A percentile compares a stretch with the other conserved stretches of the same genome.
phyloP scores from a whole-genome alignment of 2,329 filamentous ascomycete genomes.

The Shiraia bambusicola region DNA sequence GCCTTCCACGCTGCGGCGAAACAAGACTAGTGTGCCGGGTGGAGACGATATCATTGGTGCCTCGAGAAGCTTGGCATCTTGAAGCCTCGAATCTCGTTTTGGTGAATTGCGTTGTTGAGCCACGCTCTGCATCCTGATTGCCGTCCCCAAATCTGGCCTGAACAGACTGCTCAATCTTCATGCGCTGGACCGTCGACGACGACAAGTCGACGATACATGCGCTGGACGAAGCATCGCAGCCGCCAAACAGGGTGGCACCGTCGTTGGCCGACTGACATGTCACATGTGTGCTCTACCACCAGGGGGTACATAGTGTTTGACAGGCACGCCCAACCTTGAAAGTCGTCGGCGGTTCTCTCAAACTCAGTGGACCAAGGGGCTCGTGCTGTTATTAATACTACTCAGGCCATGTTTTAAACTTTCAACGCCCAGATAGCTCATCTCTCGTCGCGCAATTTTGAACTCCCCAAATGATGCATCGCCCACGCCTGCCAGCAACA shows the following conservation, averaged over 20 bases:
- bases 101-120: slow-evolving; percentile 1
- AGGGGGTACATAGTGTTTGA: slow-evolving; percentile 1
- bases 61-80: slow-evolving; percentile 12
- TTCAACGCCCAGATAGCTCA: slow-evolving; percentile 1
- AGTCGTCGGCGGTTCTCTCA: slow-evolving; percentile 1
- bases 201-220: no score
- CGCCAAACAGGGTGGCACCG: not conserved
- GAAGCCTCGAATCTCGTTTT: not conserved
- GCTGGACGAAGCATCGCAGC: not conserved
- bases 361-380: slow-evolving; percentile 7
- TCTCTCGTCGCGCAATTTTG: no score
- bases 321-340: slow-evolving; percentile 2
- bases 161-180: no score
- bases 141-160: not conserved
- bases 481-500: no score
- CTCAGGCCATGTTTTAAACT: not conserved
- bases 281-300: not conserved
- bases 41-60: slow-evolving; percentile 18
- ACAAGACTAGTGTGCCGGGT: slow-evolving; percentile 14
- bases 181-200: no score
- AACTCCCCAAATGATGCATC: no score
- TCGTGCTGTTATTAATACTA: slow-evolving; percentile 8
- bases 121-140: not conserved
- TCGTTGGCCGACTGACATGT: not conserved
- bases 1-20: slow-evolving; percentile 16